Evolutionary conservation across 306 rosid genomes (phyloP).

Genomic region (Abrus precatorius): DNA sequence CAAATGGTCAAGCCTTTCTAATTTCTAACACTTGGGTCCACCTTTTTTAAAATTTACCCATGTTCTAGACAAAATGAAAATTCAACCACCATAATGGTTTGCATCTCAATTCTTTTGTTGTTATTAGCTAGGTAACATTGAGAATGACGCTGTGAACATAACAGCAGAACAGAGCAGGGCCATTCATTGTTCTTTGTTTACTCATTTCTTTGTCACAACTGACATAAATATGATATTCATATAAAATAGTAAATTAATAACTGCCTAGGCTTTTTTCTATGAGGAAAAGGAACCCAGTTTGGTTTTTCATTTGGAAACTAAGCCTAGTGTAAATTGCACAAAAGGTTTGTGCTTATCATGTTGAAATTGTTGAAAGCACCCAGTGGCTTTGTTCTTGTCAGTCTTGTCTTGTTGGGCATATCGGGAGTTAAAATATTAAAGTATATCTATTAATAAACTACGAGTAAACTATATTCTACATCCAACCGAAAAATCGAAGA

Average conservation of each 20-base stretch:
- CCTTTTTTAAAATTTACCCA: not conserved
- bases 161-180: not conserved
- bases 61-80: not conserved
- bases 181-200: not conserved
- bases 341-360: not conserved
- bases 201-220: not conserved
- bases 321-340: not conserved
- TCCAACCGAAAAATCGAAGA: no score
- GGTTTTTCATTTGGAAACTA: not conserved
- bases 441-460: no score
- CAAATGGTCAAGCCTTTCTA: conserved; percentile 29
- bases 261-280: not conserved
- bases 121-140: conserved; percentile 5
- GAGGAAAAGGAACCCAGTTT: not conserved
- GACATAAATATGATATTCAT: not conserved
- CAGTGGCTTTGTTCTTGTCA: conserved; percentile 6
- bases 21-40: conserved; percentile 13
- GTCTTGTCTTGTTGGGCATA: not conserved
- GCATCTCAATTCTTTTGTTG: not conserved
- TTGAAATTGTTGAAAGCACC: conserved; percentile 2
- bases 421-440: no score
- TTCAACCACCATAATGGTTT: not conserved
- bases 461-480: no score
- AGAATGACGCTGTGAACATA: conserved; percentile 27
- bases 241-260: not conserved